phyloP scores from a whole-genome alignment of 129 eudicot species.

The Smallanthus sonchifolius region DNA sequence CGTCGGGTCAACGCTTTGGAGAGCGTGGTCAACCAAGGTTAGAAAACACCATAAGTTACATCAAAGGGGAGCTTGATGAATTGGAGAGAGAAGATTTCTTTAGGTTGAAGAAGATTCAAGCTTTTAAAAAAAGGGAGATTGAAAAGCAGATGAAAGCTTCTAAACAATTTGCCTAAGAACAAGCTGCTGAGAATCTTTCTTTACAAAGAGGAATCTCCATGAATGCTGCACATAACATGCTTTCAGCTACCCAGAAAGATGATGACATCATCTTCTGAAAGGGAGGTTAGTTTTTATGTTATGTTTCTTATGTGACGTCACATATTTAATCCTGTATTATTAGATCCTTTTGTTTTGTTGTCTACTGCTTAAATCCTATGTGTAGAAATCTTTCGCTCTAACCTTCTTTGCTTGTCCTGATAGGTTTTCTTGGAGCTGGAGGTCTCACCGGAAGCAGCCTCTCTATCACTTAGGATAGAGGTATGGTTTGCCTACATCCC shows the following conservation, averaged over 20 bases:
- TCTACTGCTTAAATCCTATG: too few relatives aligned
- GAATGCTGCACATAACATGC: slow-evolving; percentile 51
- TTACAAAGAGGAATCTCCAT: slow-evolving; percentile 56
- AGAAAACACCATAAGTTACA: slow-evolving; percentile 76
- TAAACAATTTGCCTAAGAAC: slow-evolving; percentile 50
- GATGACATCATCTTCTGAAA: slow-evolving; percentile 77
- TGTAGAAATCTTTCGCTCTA: too few relatives aligned
- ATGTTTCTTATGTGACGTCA: neutral
- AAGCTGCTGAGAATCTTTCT: slow-evolving; percentile 57
- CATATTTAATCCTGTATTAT: too few relatives aligned
- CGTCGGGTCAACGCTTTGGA: slow-evolving; percentile 93
- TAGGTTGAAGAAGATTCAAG: slow-evolving; percentile 89
- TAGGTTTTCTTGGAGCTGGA: too few relatives aligned
- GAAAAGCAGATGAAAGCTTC: slow-evolving; percentile 58
- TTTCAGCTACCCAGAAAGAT: slow-evolving; percentile 46
- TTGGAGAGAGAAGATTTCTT: slow-evolving; percentile 92
- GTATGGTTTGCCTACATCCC: too few relatives aligned
- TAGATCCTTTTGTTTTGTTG: too few relatives aligned
- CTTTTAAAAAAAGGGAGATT: slow-evolving; percentile 67
- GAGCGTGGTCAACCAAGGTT: slow-evolving; percentile 79
- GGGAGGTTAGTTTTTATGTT: slow-evolving; percentile 34
- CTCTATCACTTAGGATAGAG: too few relatives aligned
- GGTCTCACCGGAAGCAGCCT: too few relatives aligned
- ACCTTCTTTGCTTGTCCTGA: too few relatives aligned
- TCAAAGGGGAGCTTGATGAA: slow-evolving; percentile 83